These are phyloP conservation scores for Thelonectria blattea DNA, from an alignment of 2,329 filamentous ascomycete species.

Conservation along the genomic window DNA sequence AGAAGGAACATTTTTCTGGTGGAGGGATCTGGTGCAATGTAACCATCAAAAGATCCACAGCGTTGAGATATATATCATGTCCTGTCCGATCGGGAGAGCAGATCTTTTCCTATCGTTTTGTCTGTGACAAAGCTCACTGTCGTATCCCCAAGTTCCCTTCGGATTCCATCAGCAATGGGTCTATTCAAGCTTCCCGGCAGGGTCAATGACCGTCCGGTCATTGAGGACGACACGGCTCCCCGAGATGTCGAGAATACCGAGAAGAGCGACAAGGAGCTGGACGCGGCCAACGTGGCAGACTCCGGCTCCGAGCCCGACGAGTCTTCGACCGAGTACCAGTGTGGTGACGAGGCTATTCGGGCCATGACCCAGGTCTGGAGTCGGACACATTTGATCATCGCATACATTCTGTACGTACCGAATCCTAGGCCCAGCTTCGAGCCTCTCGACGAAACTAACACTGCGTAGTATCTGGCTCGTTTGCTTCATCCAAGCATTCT, in stretches of 20 bases:
- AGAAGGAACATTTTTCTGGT: not conserved
- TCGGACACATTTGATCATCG: constrained; percentile 5
- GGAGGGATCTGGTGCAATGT: not conserved
- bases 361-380: constrained; percentile 20
- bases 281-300: not conserved
- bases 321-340: constrained; percentile 11
- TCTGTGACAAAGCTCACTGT: not conserved
- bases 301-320: not conserved
- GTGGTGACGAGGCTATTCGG: constrained; percentile 15
- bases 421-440: not conserved
- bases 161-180: not conserved
- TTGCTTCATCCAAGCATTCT: constrained; percentile 54
- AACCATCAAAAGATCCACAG: not conserved
- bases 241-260: constrained; percentile 8
- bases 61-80: not conserved
- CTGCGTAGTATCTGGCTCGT: constrained; percentile 50
- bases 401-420: constrained; percentile 15
- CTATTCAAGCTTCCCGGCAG: constrained; percentile 5
- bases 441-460: not conserved
- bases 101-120: not conserved
- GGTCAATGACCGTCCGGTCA: constrained; percentile 8
- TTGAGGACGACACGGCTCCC: constrained; percentile 4
- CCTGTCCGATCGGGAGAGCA: not conserved
- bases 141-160: not conserved
- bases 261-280: constrained; percentile 6